Evolutionary conservation across 306 rosid species (phyloP).

Genomic region (Quercus glauca): DNA sequence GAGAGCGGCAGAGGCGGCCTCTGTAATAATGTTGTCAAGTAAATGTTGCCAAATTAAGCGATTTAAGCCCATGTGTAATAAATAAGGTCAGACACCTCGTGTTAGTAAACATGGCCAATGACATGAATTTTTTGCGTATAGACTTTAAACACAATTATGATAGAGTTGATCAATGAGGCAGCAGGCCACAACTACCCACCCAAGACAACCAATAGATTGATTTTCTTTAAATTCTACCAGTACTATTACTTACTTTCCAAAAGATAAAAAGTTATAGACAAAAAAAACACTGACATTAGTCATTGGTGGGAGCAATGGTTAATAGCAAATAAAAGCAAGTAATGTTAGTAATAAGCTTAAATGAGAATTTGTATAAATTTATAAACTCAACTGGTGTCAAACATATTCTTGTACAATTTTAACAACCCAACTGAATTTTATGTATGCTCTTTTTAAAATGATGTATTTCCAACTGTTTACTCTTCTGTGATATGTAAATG

Average conservation of each 20-base stretch:
- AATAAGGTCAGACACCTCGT: not conserved
- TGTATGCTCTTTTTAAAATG: not conserved
- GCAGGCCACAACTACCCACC: conserved; percentile 14
- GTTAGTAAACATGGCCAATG: not conserved
- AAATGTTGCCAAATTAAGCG: not conserved
- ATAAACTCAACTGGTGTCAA: no score
- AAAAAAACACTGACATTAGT: no score
- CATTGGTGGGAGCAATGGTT: no score
- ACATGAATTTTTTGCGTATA: not conserved
- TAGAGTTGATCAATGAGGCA: not conserved
- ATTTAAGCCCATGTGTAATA: not conserved
- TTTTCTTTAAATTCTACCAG: not conserved
- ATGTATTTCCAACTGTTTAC: not conserved
- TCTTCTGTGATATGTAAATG: not conserved
- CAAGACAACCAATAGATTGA: not conserved
- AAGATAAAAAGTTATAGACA: no score
- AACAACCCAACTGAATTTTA: no score
- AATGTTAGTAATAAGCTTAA: no score
- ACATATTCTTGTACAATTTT: no score
- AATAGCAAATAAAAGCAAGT: no score
- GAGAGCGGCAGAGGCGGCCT: not conserved
- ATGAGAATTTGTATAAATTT: no score
- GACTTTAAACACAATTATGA: not conserved
- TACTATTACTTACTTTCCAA: no score
- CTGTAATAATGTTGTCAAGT: not conserved